phyloP scores from a whole-genome alignment of 73 alveolate species.

The Paraurostyla sp. region DNA sequence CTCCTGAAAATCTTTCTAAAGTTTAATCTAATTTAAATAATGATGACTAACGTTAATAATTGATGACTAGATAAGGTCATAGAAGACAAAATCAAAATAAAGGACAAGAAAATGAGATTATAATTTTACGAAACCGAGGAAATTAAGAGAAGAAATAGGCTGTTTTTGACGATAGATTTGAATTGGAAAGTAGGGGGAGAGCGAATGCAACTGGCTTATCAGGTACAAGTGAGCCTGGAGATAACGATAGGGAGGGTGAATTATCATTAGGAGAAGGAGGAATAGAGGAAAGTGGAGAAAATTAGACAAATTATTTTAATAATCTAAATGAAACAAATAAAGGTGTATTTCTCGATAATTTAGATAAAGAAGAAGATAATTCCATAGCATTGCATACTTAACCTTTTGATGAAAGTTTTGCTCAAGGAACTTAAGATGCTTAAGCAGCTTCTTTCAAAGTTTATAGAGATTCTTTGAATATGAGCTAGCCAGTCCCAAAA shows the following conservation, averaged over 20 bases:
- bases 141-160: neutral
- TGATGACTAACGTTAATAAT: neutral
- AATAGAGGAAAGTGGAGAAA: constrained; percentile 5
- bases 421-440: neutral
- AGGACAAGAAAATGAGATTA: neutral
- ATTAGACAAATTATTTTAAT: constrained; percentile 8
- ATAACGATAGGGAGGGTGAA: constrained; percentile 4
- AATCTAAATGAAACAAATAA: neutral
- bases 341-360: neutral
- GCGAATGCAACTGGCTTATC: constrained; percentile 46
- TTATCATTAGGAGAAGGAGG: neutral
- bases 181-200: constrained; percentile 39
- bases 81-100: neutral
- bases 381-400: neutral
- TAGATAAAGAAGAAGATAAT: neutral
- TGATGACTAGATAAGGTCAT: constrained; percentile 39
- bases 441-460: constrained; percentile 19
- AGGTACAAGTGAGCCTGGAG: constrained; percentile 45
- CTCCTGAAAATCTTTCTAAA: neutral
- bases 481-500: constrained; percentile 42
- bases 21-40: neutral
- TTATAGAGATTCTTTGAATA: constrained; percentile 10
- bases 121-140: neutral
- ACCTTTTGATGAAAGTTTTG: constrained; percentile 13
- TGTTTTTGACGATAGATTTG: constrained; percentile 42